Evolutionary conservation across 192 early-diverging fungal species (phyloP), one percentile per base, ranked within the genome.

Genomic region (Podila epicladia): DNA sequence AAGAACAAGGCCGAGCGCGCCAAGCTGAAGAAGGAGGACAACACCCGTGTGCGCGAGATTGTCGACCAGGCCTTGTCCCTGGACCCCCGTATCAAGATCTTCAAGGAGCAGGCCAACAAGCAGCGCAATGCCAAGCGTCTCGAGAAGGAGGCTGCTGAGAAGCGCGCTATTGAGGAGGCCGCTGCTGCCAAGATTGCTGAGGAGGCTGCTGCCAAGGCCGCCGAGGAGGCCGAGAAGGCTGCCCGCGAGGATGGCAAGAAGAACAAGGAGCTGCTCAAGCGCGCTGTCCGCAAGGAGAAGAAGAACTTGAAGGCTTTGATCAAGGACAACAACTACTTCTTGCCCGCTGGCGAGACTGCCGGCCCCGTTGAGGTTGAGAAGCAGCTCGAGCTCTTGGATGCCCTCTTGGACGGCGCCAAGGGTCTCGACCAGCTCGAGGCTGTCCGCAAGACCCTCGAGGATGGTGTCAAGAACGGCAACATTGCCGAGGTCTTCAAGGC

Each of bases 11-110:
- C 95, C 83, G 93, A 94, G 82, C 92, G 98, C 50, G 89, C 93
- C 51, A 92, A 93, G 76, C 89, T 88, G 69, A 99, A 99, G 94
- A 99, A 98, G 90, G 96, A 98, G 83, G 98, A 99, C 87, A 97
- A 91, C 82, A 88, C 92, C 69, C 92, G 98, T 72, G 74, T 98
- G 29, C 91, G 90, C 78, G 89, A 89, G 58, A 84, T 98, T 64
- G 95, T 97, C 41, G 84, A 97, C 72, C 88, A 91, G 35, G 95
- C 95, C 49, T 76, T 97, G 64, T 86, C 87, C 71, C 53, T 89
- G 37, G 98, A 99, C 84, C 97, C 97, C 59, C 94, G 98, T 68
- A 96, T 99, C 86, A 87, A 86, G 63, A 70, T 86, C 48, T 98
- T 96, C 91, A 95, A 93, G 83, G 92, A 95, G 82, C 93, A 92